Base-by-base conservation (phyloP, 768 basidiomycete genomes). In the Auriculariales sp. region DNA sequence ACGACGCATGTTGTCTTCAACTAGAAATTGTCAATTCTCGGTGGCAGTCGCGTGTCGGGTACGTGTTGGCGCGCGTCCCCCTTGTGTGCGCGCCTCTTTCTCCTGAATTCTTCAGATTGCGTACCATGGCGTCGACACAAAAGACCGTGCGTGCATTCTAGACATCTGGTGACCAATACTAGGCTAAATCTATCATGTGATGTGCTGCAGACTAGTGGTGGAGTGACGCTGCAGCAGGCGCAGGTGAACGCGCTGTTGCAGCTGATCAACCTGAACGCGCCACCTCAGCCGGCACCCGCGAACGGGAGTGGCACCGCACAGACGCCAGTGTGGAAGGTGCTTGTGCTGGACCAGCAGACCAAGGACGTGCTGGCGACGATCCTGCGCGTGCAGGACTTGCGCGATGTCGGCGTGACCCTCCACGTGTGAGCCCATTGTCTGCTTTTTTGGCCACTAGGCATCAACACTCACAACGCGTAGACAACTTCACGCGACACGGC, bases 331-430 rank as follows among this genome's bases (percentile, higher is more conserved):
- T 99, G 95, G 94, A 99, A 99, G 65, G 81, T 98, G 12, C 69
- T 99, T 9, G 83, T 99, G 1, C 70, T 99, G 49, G 95, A 99
- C 64, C 90, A 95, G 59, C 77, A 84, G 57, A 94, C 91, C 22
- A 95, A 98, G 64, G 95, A 98, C 62, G 82, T 98, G 19, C 73
- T 99, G 31, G 95, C 95, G 14, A 98, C 94, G 1, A 85, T 91
- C 17, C 68, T 99, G 55, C 79, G 93, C 49, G 95, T 99, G 5
- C 93, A 97, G 64, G 95, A 98, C 67, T 72, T 99, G 54, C 77
- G 95, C 50, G 94, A 98, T 59, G 87, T 89, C 46, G 95, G 95
- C 28, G 92, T 99, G 34, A 99, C 95, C 7, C 72, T 99, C 52
- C 95, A 99, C 68, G 91, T 98, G 93, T 97, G 70, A 58, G 89